These are phyloP conservation scores for Phialophora macrospora DNA, from an alignment of 2,329 filamentous ascomycete genomes.

Conservation along the genomic window DNA sequence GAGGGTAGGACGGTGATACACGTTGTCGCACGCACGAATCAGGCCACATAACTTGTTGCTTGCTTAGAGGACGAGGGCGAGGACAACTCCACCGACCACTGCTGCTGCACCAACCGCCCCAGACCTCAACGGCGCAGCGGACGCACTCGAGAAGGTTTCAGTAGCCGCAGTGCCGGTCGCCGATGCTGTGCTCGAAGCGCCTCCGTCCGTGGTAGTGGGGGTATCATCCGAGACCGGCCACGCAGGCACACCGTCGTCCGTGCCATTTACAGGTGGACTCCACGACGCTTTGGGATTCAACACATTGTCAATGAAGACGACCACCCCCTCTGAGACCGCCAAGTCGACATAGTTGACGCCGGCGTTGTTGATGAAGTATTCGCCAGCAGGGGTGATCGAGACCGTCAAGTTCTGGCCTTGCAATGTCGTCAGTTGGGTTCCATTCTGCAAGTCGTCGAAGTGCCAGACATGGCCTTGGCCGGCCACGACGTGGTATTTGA, in stretches of 20 bases:
- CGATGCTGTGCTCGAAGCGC: not conserved
- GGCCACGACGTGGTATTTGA: slow-evolving; percentile 29
- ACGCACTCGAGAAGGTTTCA: not conserved
- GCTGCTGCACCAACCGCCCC: not conserved
- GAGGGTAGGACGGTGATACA: too few species aligned
- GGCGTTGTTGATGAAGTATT: slow-evolving; percentile 27
- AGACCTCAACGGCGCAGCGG: not conserved
- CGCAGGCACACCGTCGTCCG: slow-evolving; percentile 24
- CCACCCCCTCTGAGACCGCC: slow-evolving; percentile 20
- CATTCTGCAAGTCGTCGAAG: slow-evolving; percentile 20
- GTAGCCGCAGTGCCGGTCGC: not conserved
- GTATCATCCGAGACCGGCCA: slow-evolving; percentile 15
- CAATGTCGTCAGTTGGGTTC: slow-evolving; percentile 26
- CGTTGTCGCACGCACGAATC: not conserved
- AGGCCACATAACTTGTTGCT: not conserved
- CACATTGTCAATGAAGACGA: slow-evolving; percentile 30
- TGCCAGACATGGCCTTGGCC: slow-evolving; percentile 12
- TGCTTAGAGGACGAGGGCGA: not conserved
- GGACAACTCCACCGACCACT: not conserved
- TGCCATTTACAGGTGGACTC: slow-evolving; percentile 18
- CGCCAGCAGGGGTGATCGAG: slow-evolving; percentile 13
- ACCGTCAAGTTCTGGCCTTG: slow-evolving; percentile 24
- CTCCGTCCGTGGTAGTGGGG: not conserved
- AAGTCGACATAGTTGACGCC: slow-evolving; percentile 22
- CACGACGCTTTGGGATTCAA: slow-evolving; percentile 23